These are phyloP conservation scores for Epicoccum nigrum DNA, from an alignment of 2,329 filamentous ascomycete species.

Conservation along the genomic window DNA sequence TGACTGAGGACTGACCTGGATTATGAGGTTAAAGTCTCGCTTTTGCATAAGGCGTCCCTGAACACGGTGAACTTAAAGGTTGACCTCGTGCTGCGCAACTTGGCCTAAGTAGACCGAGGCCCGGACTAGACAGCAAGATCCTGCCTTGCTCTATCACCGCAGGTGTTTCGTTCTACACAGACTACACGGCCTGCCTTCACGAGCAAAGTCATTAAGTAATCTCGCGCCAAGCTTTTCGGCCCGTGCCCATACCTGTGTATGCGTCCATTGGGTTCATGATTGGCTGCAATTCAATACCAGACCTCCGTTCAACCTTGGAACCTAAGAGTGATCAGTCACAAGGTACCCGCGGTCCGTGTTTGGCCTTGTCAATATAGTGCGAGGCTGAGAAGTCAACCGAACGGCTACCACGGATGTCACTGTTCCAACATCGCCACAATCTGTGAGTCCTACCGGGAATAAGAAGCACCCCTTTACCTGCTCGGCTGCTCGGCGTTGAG, in stretches of 20 bases:
- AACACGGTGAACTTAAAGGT: constrained; percentile 2
- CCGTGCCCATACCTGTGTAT: constrained; percentile 1
- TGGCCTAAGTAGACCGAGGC: background rate
- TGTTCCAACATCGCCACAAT: constrained; percentile 7
- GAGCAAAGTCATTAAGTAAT: background rate
- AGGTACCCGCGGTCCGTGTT: background rate
- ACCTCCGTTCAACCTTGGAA: too few species aligned
- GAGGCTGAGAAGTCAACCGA: constrained; percentile 16
- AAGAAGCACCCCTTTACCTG: background rate
- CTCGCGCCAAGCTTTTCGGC: constrained; percentile 10
- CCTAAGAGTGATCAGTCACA: constrained; percentile 3
- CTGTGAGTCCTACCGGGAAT: background rate
- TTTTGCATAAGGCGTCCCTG: background rate
- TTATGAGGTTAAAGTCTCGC: background rate
- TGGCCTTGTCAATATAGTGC: constrained; percentile 13
- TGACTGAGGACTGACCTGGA: background rate
- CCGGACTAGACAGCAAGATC: background rate
- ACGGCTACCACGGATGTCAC: constrained; percentile 2
- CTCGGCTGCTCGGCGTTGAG: background rate
- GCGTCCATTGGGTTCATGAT: background rate
- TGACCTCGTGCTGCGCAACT: background rate
- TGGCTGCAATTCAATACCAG: too few species aligned
- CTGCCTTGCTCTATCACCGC: too few species aligned
- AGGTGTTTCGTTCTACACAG: too few species aligned
- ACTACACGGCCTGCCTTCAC: too few species aligned